Conservation (phyloP, 495 filamentous ascomycete species). For the Friedmanniomyces simplex region DNA sequence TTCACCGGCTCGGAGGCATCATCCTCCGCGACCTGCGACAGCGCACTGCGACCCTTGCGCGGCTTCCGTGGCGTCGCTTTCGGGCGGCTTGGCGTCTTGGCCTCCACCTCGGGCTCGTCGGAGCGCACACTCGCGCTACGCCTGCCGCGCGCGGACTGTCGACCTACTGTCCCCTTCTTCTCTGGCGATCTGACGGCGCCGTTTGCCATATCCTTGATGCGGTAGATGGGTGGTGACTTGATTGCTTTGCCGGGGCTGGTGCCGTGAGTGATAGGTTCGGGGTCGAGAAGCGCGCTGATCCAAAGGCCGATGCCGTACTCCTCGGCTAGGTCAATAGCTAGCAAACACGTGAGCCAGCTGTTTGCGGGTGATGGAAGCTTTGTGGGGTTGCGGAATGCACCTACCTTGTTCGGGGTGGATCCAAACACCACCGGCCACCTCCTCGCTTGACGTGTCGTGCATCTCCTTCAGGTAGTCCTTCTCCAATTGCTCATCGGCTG, state of each 20-base stretch:
- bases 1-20: slow-evolving; percentile 14
- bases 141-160: slow-evolving; percentile 37
- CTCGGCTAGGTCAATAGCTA: slow-evolving; percentile 72
- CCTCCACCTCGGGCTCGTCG: slow-evolving; percentile 45
- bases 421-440: slow-evolving; percentile 96
- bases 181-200: slow-evolving; percentile 33
- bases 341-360: background rate
- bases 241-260: slow-evolving; percentile 30
- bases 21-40: slow-evolving; percentile 30
- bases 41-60: slow-evolving; percentile 47
- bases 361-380: background rate
- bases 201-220: slow-evolving; percentile 19
- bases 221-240: slow-evolving; percentile 33
- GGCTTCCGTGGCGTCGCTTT: slow-evolving; percentile 60
- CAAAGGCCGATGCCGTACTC: slow-evolving; percentile 76
- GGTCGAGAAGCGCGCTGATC: slow-evolving; percentile 82
- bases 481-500: slow-evolving; percentile 75
- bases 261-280: slow-evolving; percentile 52
- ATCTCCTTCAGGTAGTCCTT: slow-evolving; percentile 74
- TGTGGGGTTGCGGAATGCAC: slow-evolving; percentile 21
- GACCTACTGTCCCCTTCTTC: slow-evolving; percentile 25
- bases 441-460: slow-evolving; percentile 67
- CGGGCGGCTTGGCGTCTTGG: slow-evolving; percentile 38
- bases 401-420: slow-evolving; percentile 72
- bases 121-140: slow-evolving; percentile 35